Evolutionary conservation across 306 rosid genomes (phyloP), one percentile per base, ranked within the genome.

Genomic region (Ammopiptanthus mongolicus): DNA sequence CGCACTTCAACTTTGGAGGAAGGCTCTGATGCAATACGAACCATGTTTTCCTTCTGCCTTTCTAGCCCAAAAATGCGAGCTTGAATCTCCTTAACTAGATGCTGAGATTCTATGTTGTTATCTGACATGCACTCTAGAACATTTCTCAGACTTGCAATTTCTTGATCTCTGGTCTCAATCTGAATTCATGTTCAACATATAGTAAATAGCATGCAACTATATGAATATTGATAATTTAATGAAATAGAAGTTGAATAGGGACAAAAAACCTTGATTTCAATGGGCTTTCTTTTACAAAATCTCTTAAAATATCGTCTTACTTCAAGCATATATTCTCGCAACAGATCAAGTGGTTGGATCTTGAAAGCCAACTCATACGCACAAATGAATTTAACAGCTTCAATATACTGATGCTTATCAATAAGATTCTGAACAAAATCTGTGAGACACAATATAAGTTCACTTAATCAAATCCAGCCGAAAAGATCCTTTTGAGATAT

Each of bases 381-480:
- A 50, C 81, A 89, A 46, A 85, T 65, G 77, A 86, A 86, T 79
- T 85, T 83, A 31, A 87, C 82, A 67, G 95, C 96, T 80, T 69
- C 85, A 6, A 86, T 33, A 41, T 57, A 34, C 71, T 78, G 86
- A 74, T 81, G 82, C 79, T 68, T 75, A 68, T 33, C 60, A 57
- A 83, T 39, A 42, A 85, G 86, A 52, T 74, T 80, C 59, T 69
- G 66, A 74, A 87, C 78, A 80, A 86, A 65, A 50, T 65, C 93
- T 85, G 83, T 19, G 28, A 29, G 37, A 42, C 5, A 23, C 41
- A 21, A 44, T n/a, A 55, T 48, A 14, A 22, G 6, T 48, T 51
- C 47, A 66, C n/a, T 23, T 68, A 14, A 59, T 72, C 79, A 83
- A 62, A 52, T 69, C 19, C 34, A n/a, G 14, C 46, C 48, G 51